Evolutionary conservation across 805 yeast genomes (phyloP), one percentile per base, ranked within the genome.

Genomic region (Yarrowia bubula): DNA sequence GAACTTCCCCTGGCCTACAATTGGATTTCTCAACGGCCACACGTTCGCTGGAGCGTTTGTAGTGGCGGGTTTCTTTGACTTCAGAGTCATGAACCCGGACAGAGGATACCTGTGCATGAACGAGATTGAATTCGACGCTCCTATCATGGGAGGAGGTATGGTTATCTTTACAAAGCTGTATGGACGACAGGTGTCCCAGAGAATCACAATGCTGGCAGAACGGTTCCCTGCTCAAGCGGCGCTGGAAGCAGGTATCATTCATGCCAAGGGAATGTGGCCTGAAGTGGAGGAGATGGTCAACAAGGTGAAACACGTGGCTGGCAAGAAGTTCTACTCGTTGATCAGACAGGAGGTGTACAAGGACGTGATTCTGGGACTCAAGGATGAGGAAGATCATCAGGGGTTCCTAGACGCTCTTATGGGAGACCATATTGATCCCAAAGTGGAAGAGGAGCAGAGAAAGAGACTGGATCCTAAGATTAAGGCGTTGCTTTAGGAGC

Each of bases 1-100:
- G 51, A 74, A 74, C 67, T 77, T 73, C 66, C 80, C 80, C 11
- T 73, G 75, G 71, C 80, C 80, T 8, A 75, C 78, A 11, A 71
- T 77, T 33, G 80, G 80, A 4, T 65, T 71, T 57, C 70, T 77
- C 42, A 77, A 77, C 63, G 80, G 80, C 44, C 80, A 77, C 67
- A 76, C 76, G 8, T 77, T 77, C 69, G 80, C 80, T 1, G 80
- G 78, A 1, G 80, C 78, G 3, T 76, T 77, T 66, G 72, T 76
- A 72, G 63, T 75, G 39, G 76, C 78, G 2, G 71, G 72, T 53
- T 72, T 75, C 69, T 77, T 74, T 65, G 80, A 77, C 68, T 77
- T 73, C 70, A 53, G 76, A 11, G 73, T 77, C 46, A 77, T 77
- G 80, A 77, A 77, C 66, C 78, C 78, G 4, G 65, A 67, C 3